phyloP scores from a whole-genome alignment of 352 stramenopile genomes.

The Phytophthora crassamura region DNA sequence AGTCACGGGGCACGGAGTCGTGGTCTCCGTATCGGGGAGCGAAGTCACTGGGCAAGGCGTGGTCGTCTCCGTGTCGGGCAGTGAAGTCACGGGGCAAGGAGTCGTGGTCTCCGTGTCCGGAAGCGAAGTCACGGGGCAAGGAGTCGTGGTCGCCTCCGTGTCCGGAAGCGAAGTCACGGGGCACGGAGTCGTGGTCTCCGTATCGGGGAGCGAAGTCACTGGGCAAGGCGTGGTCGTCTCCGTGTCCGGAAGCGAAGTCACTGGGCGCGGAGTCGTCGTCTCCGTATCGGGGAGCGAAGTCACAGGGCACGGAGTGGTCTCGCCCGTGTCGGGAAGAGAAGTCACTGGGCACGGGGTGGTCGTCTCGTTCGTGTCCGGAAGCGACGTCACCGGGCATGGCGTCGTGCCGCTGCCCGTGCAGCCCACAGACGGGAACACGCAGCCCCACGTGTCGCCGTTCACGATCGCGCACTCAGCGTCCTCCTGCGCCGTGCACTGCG shows the following conservation, averaged over 20 bases:
- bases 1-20: constrained; percentile 5
- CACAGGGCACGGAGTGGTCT: no score
- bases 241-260: no score
- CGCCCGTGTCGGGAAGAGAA: no score
- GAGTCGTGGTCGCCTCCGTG: constrained; percentile 6
- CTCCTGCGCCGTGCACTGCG: constrained; percentile 42
- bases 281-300: no score
- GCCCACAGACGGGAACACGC: constrained; percentile 39
- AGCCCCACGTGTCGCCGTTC: constrained; percentile 45
- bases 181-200: no score
- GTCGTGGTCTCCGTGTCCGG: constrained; percentile 14
- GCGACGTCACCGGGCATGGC: constrained; percentile 19
- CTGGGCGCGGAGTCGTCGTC: no score
- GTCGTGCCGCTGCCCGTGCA: constrained; percentile 25
- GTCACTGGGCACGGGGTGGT: constrained; percentile 25
- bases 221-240: no score
- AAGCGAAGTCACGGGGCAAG: constrained; percentile 14
- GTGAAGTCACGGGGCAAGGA: constrained; percentile 11
- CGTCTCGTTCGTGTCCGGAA: constrained; percentile 18
- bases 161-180: constrained; percentile 16
- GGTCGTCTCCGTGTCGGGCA: constrained; percentile 5
- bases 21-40: constrained; percentile 1
- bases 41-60: constrained; percentile 18
- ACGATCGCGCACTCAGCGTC: constrained; percentile 52
- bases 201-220: no score